Base-by-base conservation (phyloP, 108 stramenopile species). In the Nannochloropsis granulata region DNA sequence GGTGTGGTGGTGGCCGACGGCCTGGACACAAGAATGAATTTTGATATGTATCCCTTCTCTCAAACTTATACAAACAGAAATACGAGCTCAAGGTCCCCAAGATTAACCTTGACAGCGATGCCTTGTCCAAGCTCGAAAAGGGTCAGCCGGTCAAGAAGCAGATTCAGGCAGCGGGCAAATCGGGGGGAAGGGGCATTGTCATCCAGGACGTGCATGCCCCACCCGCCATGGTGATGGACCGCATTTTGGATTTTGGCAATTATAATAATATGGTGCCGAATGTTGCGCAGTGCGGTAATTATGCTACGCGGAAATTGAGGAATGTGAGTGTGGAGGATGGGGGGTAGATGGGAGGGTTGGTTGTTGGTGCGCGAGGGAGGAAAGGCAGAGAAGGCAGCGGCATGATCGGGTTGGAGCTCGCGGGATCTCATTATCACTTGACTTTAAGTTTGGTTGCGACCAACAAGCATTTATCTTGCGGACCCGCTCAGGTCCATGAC, bases 231-330 rank as follows among this genome's bases (percentile, higher is more conserved):
- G 88, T 89, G 43, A 85, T 85, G 88, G 88, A 86, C 42, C 85
- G 88, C 45, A 89, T 89, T 78, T 79, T 86, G 12, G 88, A 89
- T 80, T 89, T 89, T 34, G 83, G 81, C 78, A 86, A 24, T 24
- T 89, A 89, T 83, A 80, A 56, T 24, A 86, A 84, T 24, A 89
- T 89, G 88, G 88, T 86, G 42, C 85, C 85, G 78, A 89, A 89
- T 43, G 88, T 88, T 24, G 56, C 43, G n/a, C 56, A 82, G 82
- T 85, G 88, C 78, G 78, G 83, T 23, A 88, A 88, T 56, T 88
- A 88, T 82, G 84, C 84, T 43, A 82, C 45, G 34, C 56, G 82
- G 56, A 88, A 44, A 11, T 24, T 88, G 26, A 83, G 24, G 43
- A 85, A 88, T 45, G 88, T 84, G 83, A 84, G 84, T 78, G 44